Evolutionary conservation across 495 filamentous ascomycete genomes (phyloP), one percentile per base, ranked within the genome.

Genomic region (Annulohypoxylon bovei): DNA sequence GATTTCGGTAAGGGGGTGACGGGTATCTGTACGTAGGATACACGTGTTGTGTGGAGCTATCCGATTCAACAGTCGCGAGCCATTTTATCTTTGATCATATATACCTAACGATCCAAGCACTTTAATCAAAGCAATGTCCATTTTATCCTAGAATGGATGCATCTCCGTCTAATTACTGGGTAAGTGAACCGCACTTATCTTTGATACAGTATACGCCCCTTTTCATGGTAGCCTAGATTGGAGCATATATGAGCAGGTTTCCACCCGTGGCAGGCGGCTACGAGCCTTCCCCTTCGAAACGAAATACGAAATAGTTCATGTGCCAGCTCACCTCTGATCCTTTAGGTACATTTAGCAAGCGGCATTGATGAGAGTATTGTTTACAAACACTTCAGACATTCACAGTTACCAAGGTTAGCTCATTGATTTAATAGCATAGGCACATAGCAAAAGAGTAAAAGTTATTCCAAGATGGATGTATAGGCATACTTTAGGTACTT

Each of bases 231-330:
- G n/a, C 35, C 33, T 8, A 6, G 35, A 37, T 62, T n/a, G 27
- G 40, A 62, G 58, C 40, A 11, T 16, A 62, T 62, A 62, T 62
- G 58, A 62, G 58, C 58, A 62, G 35, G 58, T 62, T 62, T 62
- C 44, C 54, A 57, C 54, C 28, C 4, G 54, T 23, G 22, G 8
- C 20, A 42, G n/a, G 1, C 9, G 35, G 32, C 35, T 40, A 9
- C 20, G 54, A 14, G 7, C 16, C 22, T 23, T 14, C n/a, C 49
- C 5, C 5, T 53, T 53, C 1, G 27, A 16, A 33, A 33, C 27
- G 33, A 12, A 12, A 53, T 53, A 33, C 14, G 16, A 7, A 33
- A 25, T 52, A 28, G 12, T 49, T 11, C 11, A 27, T 12, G 20
- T 20, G 23, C 12, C 7, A 18, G 4, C 6, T 42, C 8, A 20